A percentile compares a stretch with the other conserved stretches of the same genome.
phyloP scores from a whole-genome alignment of 2,329 filamentous ascomycete species.

The Aspergillus tamarii region DNA sequence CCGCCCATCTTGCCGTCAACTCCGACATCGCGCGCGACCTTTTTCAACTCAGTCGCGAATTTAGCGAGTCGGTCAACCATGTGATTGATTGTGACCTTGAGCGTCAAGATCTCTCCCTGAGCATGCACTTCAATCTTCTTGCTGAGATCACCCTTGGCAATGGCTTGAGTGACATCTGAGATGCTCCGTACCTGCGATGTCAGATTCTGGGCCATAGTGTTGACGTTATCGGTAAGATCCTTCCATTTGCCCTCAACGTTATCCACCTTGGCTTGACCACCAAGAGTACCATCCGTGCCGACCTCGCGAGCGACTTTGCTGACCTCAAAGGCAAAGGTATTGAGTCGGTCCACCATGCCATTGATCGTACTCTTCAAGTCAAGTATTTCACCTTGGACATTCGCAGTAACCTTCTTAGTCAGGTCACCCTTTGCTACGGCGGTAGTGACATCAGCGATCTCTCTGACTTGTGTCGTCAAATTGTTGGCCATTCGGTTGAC shows the following conservation, averaged over 20 bases:
- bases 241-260: constrained; percentile 71
- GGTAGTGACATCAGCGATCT: constrained; percentile 95
- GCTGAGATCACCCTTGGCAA: constrained; percentile 93
- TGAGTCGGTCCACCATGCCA: constrained; percentile 67
- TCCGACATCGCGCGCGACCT: constrained; percentile 93
- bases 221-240: constrained; percentile 68
- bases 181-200: constrained; percentile 80
- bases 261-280: constrained; percentile 65
- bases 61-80: constrained; percentile 95
- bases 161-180: constrained; percentile 90
- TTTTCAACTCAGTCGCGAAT: constrained; percentile 94
- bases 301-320: constrained; percentile 68
- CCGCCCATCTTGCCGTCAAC: constrained; percentile 99
- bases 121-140: constrained; percentile 95
- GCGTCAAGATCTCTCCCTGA: constrained; percentile 87
- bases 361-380: constrained; percentile 90
- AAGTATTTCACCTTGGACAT: constrained; percentile 90
- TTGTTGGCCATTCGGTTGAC: constrained; percentile 99
- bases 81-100: constrained; percentile 98
- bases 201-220: constrained; percentile 68
- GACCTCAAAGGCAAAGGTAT: constrained; percentile 67
- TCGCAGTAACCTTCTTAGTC: constrained; percentile 93
- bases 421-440: constrained; percentile 93
- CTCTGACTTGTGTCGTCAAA: constrained; percentile 93
- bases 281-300: constrained; percentile 66